phyloP scores from a whole-genome alignment of 2,329 filamentous ascomycete genomes.

The Paramyrothecium sp. region DNA sequence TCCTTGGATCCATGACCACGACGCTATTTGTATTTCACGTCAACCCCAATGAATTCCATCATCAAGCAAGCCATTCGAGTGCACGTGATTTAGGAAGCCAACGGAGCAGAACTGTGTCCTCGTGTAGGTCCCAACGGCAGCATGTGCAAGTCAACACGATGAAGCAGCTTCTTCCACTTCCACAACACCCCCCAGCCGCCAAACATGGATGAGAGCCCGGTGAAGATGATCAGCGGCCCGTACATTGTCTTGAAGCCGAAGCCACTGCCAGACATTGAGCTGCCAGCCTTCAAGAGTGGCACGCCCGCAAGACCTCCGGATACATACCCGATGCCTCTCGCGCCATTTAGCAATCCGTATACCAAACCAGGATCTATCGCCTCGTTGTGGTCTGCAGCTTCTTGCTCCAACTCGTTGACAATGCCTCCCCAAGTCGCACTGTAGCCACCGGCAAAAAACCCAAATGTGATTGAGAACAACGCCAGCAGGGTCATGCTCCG shows the following conservation, averaged over 20 bases:
- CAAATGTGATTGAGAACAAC: conserved; percentile 12
- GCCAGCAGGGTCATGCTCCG: conserved; percentile 9
- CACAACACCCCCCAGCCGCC: conserved; percentile 8
- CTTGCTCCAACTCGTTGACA: conserved; percentile 11
- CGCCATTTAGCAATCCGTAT: conserved; percentile 13
- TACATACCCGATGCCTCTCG: conserved; percentile 12
- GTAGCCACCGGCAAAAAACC: conserved; percentile 14
- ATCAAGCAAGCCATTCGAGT: no score
- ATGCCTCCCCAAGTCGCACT: conserved; percentile 16
- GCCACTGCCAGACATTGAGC: not conserved
- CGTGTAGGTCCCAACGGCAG: not conserved
- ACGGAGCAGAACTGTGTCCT: no score
- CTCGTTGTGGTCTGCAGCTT: conserved; percentile 10
- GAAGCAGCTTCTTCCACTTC: conserved; percentile 1
- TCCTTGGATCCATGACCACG: no score
- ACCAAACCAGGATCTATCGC: conserved; percentile 12
- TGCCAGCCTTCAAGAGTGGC: conserved; percentile 8
- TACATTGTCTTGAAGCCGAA: conserved; percentile 11
- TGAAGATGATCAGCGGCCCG: conserved; percentile 14
- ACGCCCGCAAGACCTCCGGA: conserved; percentile 10
- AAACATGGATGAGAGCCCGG: conserved; percentile 10
- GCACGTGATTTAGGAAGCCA: no score
- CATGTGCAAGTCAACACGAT: not conserved
- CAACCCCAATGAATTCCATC: no score
- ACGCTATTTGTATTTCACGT: no score